phyloP scores from a whole-genome alignment of 495 filamentous ascomycete species.

The Margaritispora aquatica region DNA sequence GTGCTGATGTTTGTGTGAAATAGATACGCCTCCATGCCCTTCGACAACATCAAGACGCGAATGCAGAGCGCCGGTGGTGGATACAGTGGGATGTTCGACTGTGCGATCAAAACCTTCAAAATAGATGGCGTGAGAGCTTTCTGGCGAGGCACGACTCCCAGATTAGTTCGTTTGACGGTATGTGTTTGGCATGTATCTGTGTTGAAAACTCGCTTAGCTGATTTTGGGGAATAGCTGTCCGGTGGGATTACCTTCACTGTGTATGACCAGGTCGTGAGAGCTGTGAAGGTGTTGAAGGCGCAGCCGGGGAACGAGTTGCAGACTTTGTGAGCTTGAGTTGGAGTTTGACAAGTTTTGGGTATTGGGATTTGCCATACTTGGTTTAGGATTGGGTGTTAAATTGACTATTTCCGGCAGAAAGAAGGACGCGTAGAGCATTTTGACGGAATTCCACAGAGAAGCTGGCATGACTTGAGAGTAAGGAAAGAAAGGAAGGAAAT shows the following conservation, averaged over 20 bases:
- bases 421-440: no score
- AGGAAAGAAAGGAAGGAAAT: no score
- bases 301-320: no score
- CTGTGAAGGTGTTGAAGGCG: background rate
- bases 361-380: no score
- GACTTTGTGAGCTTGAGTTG: no score
- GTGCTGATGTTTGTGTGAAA: background rate
- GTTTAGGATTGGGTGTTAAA: no score
- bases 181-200: background rate
- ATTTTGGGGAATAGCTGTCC: background rate
- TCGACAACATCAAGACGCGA: slow-evolving; percentile 55
- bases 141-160: slow-evolving; percentile 10
- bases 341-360: no score
- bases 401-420: no score
- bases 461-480: no score
- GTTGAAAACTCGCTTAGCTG: background rate
- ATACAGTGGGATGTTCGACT: slow-evolving; percentile 7
- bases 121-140: slow-evolving; percentile 2
- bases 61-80: slow-evolving; percentile 37
- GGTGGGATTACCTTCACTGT: slow-evolving; percentile 9
- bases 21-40: slow-evolving; percentile 45
- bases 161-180: slow-evolving; percentile 6
- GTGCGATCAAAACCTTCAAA: background rate
- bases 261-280: slow-evolving; percentile 3
- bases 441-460: no score